Evolutionary conservation across 2,329 filamentous ascomycete genomes (phyloP).

Genomic region (Capronia americana): DNA sequence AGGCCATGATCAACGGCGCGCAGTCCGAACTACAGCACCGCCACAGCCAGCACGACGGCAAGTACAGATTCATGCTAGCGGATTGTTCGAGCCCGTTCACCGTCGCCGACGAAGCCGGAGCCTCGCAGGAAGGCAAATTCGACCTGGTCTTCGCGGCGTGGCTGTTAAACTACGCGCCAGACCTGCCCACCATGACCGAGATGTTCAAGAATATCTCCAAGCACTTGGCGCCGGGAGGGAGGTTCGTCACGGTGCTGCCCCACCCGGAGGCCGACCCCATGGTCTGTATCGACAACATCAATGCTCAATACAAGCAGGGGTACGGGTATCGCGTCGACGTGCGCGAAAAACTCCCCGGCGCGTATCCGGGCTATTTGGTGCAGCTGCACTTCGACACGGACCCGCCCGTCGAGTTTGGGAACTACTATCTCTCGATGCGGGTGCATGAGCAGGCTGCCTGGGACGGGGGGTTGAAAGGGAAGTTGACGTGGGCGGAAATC

Average conservation of each 20-base stretch:
- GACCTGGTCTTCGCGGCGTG: slow-evolving; percentile 48
- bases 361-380: slow-evolving; percentile 15
- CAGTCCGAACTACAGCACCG: slow-evolving; percentile 1
- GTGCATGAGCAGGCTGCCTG: slow-evolving; percentile 28
- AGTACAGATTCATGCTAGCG: slow-evolving; percentile 14
- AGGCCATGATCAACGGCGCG: slow-evolving; percentile 45
- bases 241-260: slow-evolving; percentile 45
- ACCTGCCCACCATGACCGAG: slow-evolving; percentile 40
- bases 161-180: slow-evolving; percentile 49
- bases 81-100: slow-evolving; percentile 12
- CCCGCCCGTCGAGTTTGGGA: slow-evolving; percentile 28
- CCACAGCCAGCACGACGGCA: background rate
- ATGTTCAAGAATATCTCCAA: slow-evolving; percentile 48
- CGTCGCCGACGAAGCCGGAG: background rate
- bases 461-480: slow-evolving; percentile 27
- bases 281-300: slow-evolving; percentile 32
- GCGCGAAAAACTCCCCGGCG: background rate
- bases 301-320: slow-evolving; percentile 6
- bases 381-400: slow-evolving; percentile 28
- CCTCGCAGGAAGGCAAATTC: slow-evolving; percentile 40
- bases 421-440: slow-evolving; percentile 26
- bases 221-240: slow-evolving; percentile 47
- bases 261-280: slow-evolving; percentile 38
- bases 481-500: slow-evolving; percentile 24
- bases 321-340: slow-evolving; percentile 17